Base-by-base conservation (phyloP, 441 rosid species). In the Pelargonium citronellum region DNA sequence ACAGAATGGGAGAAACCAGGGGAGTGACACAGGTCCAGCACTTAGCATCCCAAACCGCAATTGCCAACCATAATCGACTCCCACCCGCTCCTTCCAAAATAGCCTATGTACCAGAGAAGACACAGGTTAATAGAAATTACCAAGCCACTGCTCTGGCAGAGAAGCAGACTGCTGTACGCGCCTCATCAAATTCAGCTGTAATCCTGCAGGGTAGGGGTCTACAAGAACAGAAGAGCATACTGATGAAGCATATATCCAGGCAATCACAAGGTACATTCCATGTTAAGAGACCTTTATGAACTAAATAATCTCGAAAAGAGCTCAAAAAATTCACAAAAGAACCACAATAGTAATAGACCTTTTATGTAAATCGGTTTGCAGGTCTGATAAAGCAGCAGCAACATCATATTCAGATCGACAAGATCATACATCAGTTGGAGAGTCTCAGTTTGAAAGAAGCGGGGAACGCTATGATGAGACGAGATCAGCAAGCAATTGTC, bases 401-500 rank as follows among this genome's bases (percentile, higher is more conserved):
- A 57, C 63, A 41, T 68, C 71, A 67, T 58, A 71, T 60, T 73
- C 60, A 67, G 58, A 70, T 91, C 19, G 89, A 84, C 41, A 88
- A 85, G 70, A 78, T 89, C 68, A 82, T 75, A 69, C n/a, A 71
- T 58, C 84, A 37, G 75, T 68, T 91, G 80, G 81, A 78, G 53
- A 69, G 68, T 70, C 86, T 91, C 75, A 72, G 63, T 82, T 79
- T 91, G 58, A 72, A 71, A 19, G 83, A 74, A 68, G 74, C 64
- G 20, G 71, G 53, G 60, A 75, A 57, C 72, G 67, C 79, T 20
- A 63, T 62, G 62, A 76, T 15, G 58, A 77, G 47, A 74, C 64
- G 71, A 66, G 71, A 74, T 71, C 84, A 89, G 71, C 84, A 81
- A 73, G 91, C 90, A 69, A 82, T 90, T 65, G 89, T 88, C 51